Evolutionary conservation across 164 flowering plant genomes (phyloP), one percentile per base, ranked within the genome.

Genomic region (Annona squamosa): DNA sequence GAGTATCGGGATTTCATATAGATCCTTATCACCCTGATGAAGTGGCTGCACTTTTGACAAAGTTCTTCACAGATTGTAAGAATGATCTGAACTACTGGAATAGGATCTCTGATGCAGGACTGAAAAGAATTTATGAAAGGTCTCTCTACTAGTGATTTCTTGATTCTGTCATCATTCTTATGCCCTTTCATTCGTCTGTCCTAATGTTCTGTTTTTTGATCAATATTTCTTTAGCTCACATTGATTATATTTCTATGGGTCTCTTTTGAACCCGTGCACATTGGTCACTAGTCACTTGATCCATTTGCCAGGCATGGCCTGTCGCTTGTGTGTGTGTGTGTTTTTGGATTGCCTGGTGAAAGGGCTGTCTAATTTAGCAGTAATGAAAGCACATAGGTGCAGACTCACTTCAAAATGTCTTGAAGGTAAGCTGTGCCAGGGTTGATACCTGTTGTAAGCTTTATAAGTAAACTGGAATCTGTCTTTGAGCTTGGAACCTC

Each of bases 11-110:
- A 7, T 93, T 89, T 81, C 97, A 95, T 75, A 80, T 95, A 72
- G 98, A 95, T 82, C 99, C 99, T 13, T 95, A 95, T 77, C 97
- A 90, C 76, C 94, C 97, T 37, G 90, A 91, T 78, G 90, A 87
- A 70, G 88, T 88, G 63, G 86, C 90, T 47, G 81, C 48, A 16
- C 59, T 79, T 71, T 72, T 95, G 83, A 83, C 74, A 5, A 84
- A 85, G 67, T 95, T 95, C 85, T 95, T 90, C 71, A 68, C 82
- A 64, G 70, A 71, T 68, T 87, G 88, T 82, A 86, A 87, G 79
- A 84, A 83, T 67, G 89, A 93, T 77, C 87, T 88, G 12, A 84
- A 76, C 79, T 75, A 85, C 80, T 95, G 99, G 99, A 76, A 72
- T 4, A 85, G 79, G 69, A 85, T 91, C 63, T 93, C 98, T n/a